These are phyloP conservation scores for Tolypocladium album DNA, from an alignment of 2,329 filamentous ascomycete species.

Conservation along the genomic window DNA sequence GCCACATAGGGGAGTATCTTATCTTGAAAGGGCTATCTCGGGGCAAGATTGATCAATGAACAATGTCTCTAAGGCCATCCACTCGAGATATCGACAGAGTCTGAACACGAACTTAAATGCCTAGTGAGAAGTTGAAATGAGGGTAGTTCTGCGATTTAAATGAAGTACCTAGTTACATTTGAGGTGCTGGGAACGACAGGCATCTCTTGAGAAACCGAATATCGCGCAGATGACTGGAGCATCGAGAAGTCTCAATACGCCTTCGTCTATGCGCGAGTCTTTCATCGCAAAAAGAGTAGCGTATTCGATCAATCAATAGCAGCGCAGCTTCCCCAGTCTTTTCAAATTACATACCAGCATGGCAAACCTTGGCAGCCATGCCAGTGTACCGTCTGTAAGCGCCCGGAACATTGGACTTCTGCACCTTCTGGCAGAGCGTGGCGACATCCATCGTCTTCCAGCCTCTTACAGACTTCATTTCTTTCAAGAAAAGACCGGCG, in stretches of 20 bases:
- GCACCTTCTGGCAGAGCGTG: background rate
- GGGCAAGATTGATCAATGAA: background rate
- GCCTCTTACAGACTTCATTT: conserved; percentile 1
- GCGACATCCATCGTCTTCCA: conserved; percentile 4
- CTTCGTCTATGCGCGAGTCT: background rate
- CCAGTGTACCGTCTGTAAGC: background rate
- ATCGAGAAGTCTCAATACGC: background rate
- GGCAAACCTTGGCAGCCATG: background rate
- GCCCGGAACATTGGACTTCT: background rate
- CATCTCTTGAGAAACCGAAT: too few relatives aligned
- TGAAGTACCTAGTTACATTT: background rate
- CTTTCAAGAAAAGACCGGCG: conserved; percentile 2
- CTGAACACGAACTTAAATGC: too few relatives aligned
- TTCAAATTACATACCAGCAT: background rate
- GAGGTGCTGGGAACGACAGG: background rate
- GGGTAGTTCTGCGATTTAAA: background rate
- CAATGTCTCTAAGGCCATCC: too few relatives aligned
- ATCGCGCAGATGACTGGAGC: too few relatives aligned
- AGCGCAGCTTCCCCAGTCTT: background rate
- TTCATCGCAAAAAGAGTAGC: background rate
- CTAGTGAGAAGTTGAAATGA: background rate
- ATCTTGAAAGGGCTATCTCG: background rate
- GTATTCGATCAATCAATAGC: background rate
- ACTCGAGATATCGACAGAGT: too few relatives aligned
- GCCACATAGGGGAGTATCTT: background rate